Conservation (phyloP, 2,329 filamentous ascomycete genomes). For the Phaeosphaeriaceae sp. region DNA sequence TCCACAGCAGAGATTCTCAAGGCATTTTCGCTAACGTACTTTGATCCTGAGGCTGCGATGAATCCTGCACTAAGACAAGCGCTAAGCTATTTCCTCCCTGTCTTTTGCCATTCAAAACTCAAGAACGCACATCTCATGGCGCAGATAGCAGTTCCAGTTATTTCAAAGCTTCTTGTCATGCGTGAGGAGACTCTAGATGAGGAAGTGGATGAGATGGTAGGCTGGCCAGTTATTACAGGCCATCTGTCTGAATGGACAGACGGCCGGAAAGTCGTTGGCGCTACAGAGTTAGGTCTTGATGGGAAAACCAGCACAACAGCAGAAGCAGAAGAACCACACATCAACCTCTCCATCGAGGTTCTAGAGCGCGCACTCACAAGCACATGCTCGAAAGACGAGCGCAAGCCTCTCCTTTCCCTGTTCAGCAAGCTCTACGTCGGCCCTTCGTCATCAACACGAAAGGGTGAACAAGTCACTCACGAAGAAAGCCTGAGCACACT, state of each 20-base stretch:
- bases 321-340: slow-evolving; percentile 78
- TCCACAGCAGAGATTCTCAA: slow-evolving; percentile 74
- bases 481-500: slow-evolving; percentile 40
- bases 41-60: slow-evolving; percentile 78
- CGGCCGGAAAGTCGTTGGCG: slow-evolving; percentile 75
- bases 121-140: slow-evolving; percentile 87
- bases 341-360: slow-evolving; percentile 77
- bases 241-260: slow-evolving; percentile 96
- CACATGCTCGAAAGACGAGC: slow-evolving; percentile 76
- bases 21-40: slow-evolving; percentile 84
- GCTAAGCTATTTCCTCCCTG: slow-evolving; percentile 90
- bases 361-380: slow-evolving; percentile 74
- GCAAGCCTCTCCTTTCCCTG: slow-evolving; percentile 69
- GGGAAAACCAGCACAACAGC: slow-evolving; percentile 61
- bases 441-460: slow-evolving; percentile 54
- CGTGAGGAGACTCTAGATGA: slow-evolving; percentile 73
- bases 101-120: slow-evolving; percentile 85
- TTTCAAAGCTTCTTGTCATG: slow-evolving; percentile 70
- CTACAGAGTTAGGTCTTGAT: slow-evolving; percentile 55
- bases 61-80: slow-evolving; percentile 87
- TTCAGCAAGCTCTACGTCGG: slow-evolving; percentile 84
- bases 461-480: slow-evolving; percentile 21
- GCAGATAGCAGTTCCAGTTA: slow-evolving; percentile 71
- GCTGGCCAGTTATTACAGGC: slow-evolving; percentile 76
- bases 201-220: slow-evolving; percentile 75